phyloP scores from a whole-genome alignment of 2,329 filamentous ascomycete genomes.

The Phaeomoniella chlamydospora region DNA sequence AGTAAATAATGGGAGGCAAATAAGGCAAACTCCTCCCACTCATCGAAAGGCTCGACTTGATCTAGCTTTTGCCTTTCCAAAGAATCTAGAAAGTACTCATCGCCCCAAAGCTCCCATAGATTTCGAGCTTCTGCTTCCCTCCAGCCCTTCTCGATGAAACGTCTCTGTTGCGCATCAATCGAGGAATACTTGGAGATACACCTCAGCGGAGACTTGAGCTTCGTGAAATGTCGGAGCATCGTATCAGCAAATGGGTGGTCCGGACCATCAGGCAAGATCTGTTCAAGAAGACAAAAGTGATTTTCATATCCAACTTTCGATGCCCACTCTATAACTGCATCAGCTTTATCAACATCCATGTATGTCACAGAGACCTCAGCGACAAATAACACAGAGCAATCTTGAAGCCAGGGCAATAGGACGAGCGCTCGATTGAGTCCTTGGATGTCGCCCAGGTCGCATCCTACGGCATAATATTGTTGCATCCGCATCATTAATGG shows the following conservation, averaged over 20 bases:
- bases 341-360: constrained; percentile 61
- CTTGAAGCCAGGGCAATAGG: constrained; percentile 21
- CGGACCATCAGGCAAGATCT: constrained; percentile 64
- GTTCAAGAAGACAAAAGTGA: constrained; percentile 74
- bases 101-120: constrained; percentile 73
- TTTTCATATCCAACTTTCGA: constrained; percentile 52
- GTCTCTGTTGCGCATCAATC: constrained; percentile 47
- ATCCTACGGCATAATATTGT: constrained; percentile 66
- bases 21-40: constrained; percentile 87
- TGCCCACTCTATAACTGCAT: constrained; percentile 68
- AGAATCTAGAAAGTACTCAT: constrained; percentile 47
- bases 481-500: constrained; percentile 48
- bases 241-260: constrained; percentile 73
- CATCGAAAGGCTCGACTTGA: constrained; percentile 70
- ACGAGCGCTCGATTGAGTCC: constrained; percentile 39
- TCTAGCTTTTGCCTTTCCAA: constrained; percentile 51
- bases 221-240: constrained; percentile 74
- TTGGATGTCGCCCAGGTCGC: constrained; percentile 57
- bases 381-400: constrained; percentile 58
- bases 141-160: constrained; percentile 63
- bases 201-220: constrained; percentile 63
- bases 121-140: constrained; percentile 44
- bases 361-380: constrained; percentile 88
- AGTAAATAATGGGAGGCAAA: constrained; percentile 78
- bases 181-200: constrained; percentile 58